Evolutionary conservation across 768 basidiomycete genomes (phyloP).

Genomic region (Dentipellis fragilis): DNA sequence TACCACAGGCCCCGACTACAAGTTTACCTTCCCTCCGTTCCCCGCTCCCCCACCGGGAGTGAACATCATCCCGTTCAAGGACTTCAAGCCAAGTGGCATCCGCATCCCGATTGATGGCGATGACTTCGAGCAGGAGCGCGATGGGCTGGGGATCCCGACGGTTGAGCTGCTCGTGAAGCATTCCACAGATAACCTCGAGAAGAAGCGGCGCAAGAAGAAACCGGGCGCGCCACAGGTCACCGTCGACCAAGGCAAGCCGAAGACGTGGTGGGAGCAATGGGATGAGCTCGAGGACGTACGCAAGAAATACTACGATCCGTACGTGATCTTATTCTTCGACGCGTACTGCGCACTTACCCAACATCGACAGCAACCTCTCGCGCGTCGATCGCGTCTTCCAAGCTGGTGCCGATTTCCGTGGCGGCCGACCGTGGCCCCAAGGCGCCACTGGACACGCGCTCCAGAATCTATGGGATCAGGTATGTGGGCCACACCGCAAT

Average conservation of each 20-base stretch:
- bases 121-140: conserved; percentile 40
- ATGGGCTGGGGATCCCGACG: conserved; percentile 60
- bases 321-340: conserved; percentile 30
- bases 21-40: conserved; percentile 37
- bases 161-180: conserved; percentile 45
- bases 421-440: conserved; percentile 29
- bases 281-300: conserved; percentile 46
- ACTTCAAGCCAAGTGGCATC: conserved; percentile 51
- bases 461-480: conserved; percentile 55
- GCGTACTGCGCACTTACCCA: neutral
- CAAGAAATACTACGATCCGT: conserved; percentile 33
- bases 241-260: conserved; percentile 17
- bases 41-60: conserved; percentile 34
- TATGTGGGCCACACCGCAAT: conserved; percentile 19
- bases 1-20: neutral
- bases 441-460: conserved; percentile 18
- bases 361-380: conserved; percentile 28
- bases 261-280: conserved; percentile 68
- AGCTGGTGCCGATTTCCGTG: conserved; percentile 48
- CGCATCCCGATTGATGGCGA: conserved; percentile 32
- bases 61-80: conserved; percentile 42
- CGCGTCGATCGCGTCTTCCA: conserved; percentile 47
- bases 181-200: conserved; percentile 43
- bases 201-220: conserved; percentile 26
- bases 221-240: conserved; percentile 17